Base-by-base conservation (phyloP, 345 rosid genomes). In the Gossypium rotundifolium region DNA sequence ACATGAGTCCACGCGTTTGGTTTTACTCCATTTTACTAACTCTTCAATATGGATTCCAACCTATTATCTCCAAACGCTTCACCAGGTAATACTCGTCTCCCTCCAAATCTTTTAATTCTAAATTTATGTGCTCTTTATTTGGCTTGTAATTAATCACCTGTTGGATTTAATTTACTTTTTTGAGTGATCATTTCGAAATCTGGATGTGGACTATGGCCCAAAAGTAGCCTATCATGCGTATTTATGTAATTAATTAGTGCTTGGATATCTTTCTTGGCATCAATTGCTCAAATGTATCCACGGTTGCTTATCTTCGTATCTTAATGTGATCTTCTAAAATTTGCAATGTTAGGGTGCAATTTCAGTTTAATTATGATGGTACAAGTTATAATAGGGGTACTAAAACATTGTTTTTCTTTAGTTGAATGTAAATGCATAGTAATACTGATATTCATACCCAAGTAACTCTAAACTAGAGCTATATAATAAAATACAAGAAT, bases 11-110 rank as follows among this genome's bases (percentile, higher is more conserved):
- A 18, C 76, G 71, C 78, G 86, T 95, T 76, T 85, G 85, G 87
- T 58, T 93, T 51, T 93, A 82, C 83, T 95, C 96, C 71, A 69
- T 89, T 23, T 70, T 93, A 57, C 98, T 95, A 48, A 74, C 93
- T 77, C 77, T 95, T 79, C 99, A 95, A 81, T 95, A 95, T 77
- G 98, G 97, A 33, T 88, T 89, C 18, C 99, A 95, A 78, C 99
- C 99, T 83, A 84, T 93, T 66, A 86, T 95, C 86, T 90, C 98
- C 86, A 95, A 91, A 79, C 86, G 96, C 78, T 95, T 86, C 85
- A 85, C 79, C 75, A 81, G 97, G 99, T 93, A 67, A 71, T 18
- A 70, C 0, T 61, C 20, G 44, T 71, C 46, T 22, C 23, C 11
- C 16, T 14, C 42, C 38, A 29, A 14, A 33, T 73, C 29, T 42